These are phyloP conservation scores for Cubamyces lactineus DNA, from an alignment of 768 basidiomycete species.

Conservation along the genomic window DNA sequence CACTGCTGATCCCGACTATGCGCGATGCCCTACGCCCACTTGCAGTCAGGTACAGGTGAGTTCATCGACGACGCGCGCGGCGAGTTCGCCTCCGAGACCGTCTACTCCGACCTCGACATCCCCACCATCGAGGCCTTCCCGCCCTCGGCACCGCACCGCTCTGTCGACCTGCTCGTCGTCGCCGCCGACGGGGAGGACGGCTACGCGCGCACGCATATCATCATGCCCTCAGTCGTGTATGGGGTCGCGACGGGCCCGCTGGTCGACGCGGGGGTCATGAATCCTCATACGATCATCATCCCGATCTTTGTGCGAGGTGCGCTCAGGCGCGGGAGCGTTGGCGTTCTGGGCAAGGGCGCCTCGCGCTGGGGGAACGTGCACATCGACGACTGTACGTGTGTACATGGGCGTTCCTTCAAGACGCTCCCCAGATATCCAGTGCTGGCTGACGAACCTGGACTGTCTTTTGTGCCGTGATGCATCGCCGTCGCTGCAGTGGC, in stretches of 20 bases:
- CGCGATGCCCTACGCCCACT: no score
- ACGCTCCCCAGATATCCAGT: no score
- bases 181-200: constrained; percentile 52
- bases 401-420: no score
- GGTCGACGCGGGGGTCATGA: constrained; percentile 53
- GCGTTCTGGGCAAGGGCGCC: constrained; percentile 55
- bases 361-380: constrained; percentile 65
- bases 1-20: not conserved
- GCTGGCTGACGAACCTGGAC: no score
- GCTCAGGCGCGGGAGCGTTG: constrained; percentile 50
- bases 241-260: constrained; percentile 61
- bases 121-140: constrained; percentile 49
- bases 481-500: constrained; percentile 37
- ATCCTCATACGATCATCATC: constrained; percentile 52
- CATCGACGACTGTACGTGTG: constrained; percentile 44
- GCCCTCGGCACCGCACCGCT: constrained; percentile 47
- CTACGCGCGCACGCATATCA: constrained; percentile 52
- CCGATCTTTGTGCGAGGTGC: constrained; percentile 47
- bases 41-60: constrained; percentile 38
- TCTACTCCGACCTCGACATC: constrained; percentile 54
- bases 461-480: no score
- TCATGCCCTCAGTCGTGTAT: constrained; percentile 59
- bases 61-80: constrained; percentile 49
- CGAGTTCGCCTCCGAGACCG: constrained; percentile 37
- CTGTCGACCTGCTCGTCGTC: constrained; percentile 51